phyloP scores from a whole-genome alignment of 139 green algal species.

The Pleodorina starrii region DNA sequence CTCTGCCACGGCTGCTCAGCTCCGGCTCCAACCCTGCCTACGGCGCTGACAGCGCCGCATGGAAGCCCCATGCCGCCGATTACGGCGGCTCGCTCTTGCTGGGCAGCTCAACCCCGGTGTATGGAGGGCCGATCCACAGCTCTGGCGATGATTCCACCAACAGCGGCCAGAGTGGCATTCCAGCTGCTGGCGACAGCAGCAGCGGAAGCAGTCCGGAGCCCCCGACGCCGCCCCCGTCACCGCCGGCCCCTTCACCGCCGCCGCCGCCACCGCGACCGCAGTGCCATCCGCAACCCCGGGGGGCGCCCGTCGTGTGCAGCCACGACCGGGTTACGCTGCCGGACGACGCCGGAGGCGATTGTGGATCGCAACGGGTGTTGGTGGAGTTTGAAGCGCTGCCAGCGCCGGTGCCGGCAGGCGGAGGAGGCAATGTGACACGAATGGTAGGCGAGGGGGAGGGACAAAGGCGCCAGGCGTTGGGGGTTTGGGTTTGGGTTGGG shows the following conservation, averaged over 20 bases:
- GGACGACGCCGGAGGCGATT: background rate
- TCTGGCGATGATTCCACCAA: background rate
- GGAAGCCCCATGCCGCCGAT: too few relatives aligned
- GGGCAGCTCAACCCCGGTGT: background rate
- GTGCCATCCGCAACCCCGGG: background rate
- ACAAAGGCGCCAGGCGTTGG: too few relatives aligned
- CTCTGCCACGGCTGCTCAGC: too few relatives aligned
- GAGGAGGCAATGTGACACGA: too few relatives aligned
- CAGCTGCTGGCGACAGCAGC: background rate
- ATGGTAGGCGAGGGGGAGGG: too few relatives aligned
- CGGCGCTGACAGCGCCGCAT: too few relatives aligned
- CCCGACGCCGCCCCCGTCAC: background rate
- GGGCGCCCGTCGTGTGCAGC: background rate
- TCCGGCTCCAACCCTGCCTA: too few relatives aligned
- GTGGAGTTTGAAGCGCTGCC: background rate
- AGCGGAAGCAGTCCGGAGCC: background rate
- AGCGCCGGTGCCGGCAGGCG: too few relatives aligned
- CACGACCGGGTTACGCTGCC: background rate
- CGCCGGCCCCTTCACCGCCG: background rate
- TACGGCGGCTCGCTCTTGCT: too few relatives aligned
- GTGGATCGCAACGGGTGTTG: background rate
- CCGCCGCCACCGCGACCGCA: background rate
- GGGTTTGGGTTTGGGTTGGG: too few relatives aligned
- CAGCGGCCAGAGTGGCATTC: too few relatives aligned
- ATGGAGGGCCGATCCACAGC: background rate